These are phyloP conservation scores for Aspergillus sp. DNA, from an alignment of 2,329 filamentous ascomycete species.

Conservation along the genomic window DNA sequence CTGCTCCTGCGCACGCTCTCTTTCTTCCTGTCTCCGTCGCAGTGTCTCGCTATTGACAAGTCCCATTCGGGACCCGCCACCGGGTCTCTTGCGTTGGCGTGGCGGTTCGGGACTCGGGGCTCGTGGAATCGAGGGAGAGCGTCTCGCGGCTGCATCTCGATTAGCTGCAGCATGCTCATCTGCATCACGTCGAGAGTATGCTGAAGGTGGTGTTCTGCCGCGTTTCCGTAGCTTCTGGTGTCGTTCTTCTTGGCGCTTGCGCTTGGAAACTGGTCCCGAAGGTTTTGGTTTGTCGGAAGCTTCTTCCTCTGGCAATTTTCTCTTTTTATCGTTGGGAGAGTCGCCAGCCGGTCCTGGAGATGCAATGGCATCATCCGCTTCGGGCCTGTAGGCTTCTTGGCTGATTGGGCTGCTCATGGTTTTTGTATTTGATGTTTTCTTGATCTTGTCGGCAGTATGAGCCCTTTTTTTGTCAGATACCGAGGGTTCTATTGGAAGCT, in stretches of 20 bases:
- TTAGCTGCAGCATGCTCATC: constrained; percentile 11
- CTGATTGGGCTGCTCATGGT: background rate
- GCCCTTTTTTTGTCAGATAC: background rate
- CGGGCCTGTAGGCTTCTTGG: background rate
- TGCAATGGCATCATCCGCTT: background rate
- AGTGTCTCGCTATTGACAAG: constrained; percentile 33
- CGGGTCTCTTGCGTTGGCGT: constrained; percentile 43
- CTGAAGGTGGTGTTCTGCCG: constrained; percentile 32
- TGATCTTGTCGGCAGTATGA: background rate
- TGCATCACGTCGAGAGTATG: constrained; percentile 36
- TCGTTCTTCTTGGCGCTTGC: constrained; percentile 36
- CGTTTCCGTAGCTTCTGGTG: constrained; percentile 32
- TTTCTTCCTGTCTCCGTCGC: constrained; percentile 39
- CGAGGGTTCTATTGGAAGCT: background rate
- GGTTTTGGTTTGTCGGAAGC: constrained; percentile 17
- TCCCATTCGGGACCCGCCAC: constrained; percentile 40
- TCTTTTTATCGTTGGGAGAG: constrained; percentile 17
- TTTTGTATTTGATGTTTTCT: background rate
- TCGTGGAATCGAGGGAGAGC: constrained; percentile 38
- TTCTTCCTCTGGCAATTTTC: constrained; percentile 21
- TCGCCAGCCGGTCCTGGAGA: background rate
- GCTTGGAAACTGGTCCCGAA: constrained; percentile 26
- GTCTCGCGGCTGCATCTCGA: constrained; percentile 23
- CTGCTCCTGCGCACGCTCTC: constrained; percentile 36
- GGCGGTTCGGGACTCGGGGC: constrained; percentile 36